Evolutionary conservation across 2,329 filamentous ascomycete species (phyloP), one percentile per base, ranked within the genome.

Genomic region (Juglanconis oblonga): DNA sequence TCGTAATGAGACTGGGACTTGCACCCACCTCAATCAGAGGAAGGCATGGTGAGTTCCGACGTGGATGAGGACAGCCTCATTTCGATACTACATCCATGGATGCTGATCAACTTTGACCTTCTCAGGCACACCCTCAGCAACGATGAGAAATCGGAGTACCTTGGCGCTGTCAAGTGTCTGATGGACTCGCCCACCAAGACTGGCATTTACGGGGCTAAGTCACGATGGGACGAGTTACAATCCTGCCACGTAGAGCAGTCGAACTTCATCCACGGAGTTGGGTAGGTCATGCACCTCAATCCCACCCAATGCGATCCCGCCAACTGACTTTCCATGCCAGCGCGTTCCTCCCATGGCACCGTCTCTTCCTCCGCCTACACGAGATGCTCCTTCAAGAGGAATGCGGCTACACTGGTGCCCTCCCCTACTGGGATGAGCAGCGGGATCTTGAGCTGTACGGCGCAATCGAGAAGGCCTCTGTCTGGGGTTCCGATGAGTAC

Each of bases 391-490:
- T 74, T 5, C 65, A 67, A 24, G 56, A 67, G 4, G 71, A 74
- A 55, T 75, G 73, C 59, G 61, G 55, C 11, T 67, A 65, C 59
- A 64, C 42, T 4, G 64, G 65, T 17, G 61, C 59, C 33, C 63
- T 70, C 63, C 59, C 66, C 9, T 74, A 75, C 64, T 76, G 73
- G 73, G 70, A 76, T 58, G 71, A 72, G 65, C 66, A 67, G 4
- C 49, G 64, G 3, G 73, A 75, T 45, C 11, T 44, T 6, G 56
- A 51, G 4, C 65, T 68, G 32, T 69, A 67, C 47, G 7, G 7
- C 50, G 55, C 67, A 8, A 65, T 72, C 33, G 57, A 45, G 1
- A 40, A 47, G 7, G 72, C 70, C 7, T 62, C 66, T 1, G 61
- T 75, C 7, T 72, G 24, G 24, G 24, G 24, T 24, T 24, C 74